phyloP scores from a whole-genome alignment of 2,329 filamentous ascomycete species.

The Botryosphaeria dothidea region DNA sequence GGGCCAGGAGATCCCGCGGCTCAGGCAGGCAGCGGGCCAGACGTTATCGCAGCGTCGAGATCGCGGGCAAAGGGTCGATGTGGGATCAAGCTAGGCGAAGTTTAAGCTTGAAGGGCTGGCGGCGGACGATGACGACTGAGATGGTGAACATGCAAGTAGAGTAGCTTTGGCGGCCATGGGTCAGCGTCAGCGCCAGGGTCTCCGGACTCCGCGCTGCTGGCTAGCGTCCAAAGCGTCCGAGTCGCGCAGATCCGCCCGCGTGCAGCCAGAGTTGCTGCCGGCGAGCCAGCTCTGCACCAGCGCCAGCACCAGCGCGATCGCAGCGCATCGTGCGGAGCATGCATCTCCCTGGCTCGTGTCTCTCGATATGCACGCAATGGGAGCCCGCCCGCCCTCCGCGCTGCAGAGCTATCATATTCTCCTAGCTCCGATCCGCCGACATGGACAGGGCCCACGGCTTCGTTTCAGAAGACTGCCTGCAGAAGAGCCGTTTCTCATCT shows the following conservation, averaged over 20 bases:
- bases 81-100: neutral
- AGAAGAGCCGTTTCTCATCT: slow-evolving; percentile 12
- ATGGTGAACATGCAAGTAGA: neutral
- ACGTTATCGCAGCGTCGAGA: neutral
- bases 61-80: neutral
- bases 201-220: neutral
- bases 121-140: slow-evolving; percentile 5
- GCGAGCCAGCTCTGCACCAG: neutral
- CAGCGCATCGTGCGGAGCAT: slow-evolving; percentile 12
- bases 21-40: neutral
- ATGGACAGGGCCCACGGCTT: neutral
- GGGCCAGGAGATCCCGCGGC: slow-evolving; percentile 6
- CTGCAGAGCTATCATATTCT: neutral
- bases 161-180: neutral
- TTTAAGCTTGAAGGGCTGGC: neutral
- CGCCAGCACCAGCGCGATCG: neutral
- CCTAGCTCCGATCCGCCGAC: slow-evolving; percentile 2
- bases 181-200: neutral
- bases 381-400: neutral
- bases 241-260: neutral
- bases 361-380: slow-evolving; percentile 4
- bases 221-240: neutral
- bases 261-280: neutral
- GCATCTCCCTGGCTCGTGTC: slow-evolving; percentile 7
- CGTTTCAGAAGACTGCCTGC: slow-evolving; percentile 6